These are phyloP conservation scores for Phialophora chinensis DNA, from an alignment of 2,329 filamentous ascomycete genomes.

Conservation along the genomic window DNA sequence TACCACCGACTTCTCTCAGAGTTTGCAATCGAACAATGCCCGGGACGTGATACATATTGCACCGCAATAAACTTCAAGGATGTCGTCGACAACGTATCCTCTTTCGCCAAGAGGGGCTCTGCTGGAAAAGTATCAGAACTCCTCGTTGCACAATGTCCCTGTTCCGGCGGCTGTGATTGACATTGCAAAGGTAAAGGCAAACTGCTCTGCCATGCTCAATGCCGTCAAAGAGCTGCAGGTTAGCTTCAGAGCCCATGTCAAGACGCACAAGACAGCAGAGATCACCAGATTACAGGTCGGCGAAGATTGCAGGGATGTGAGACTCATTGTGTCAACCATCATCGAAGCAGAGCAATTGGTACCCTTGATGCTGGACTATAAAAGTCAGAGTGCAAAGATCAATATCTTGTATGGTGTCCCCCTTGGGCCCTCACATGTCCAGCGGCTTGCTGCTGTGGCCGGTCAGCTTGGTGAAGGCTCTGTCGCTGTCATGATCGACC, in stretches of 20 bases:
- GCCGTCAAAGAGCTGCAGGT: slow-evolving; percentile 65
- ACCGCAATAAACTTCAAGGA: neutral
- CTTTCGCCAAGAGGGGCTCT: slow-evolving; percentile 32
- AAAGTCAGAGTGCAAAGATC: slow-evolving; percentile 58
- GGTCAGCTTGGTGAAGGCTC: slow-evolving; percentile 60
- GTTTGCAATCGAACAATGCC: neutral
- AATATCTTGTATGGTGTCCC: slow-evolving; percentile 78
- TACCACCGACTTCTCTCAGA: neutral
- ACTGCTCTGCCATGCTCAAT: slow-evolving; percentile 74
- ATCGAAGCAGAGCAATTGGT: slow-evolving; percentile 72
- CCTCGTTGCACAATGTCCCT: slow-evolving; percentile 64
- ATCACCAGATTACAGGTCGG: slow-evolving; percentile 74
- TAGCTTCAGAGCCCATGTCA: slow-evolving; percentile 77
- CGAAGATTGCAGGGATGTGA: slow-evolving; percentile 56
- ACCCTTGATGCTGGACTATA: slow-evolving; percentile 65
- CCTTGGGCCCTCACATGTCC: slow-evolving; percentile 64
- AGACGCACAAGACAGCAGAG: slow-evolving; percentile 80
- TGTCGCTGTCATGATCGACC: slow-evolving; percentile 72
- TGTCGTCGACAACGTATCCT: slow-evolving; percentile 28
- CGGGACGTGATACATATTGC: neutral
- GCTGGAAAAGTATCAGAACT: slow-evolving; percentile 59
- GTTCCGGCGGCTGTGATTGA: slow-evolving; percentile 74
- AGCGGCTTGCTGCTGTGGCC: slow-evolving; percentile 65
- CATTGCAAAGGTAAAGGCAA: slow-evolving; percentile 66
- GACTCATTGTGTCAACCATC: slow-evolving; percentile 76